phyloP scores from a whole-genome alignment of 1,139 yeast genomes.

The Nadsonia starkeyi-henricii region DNA sequence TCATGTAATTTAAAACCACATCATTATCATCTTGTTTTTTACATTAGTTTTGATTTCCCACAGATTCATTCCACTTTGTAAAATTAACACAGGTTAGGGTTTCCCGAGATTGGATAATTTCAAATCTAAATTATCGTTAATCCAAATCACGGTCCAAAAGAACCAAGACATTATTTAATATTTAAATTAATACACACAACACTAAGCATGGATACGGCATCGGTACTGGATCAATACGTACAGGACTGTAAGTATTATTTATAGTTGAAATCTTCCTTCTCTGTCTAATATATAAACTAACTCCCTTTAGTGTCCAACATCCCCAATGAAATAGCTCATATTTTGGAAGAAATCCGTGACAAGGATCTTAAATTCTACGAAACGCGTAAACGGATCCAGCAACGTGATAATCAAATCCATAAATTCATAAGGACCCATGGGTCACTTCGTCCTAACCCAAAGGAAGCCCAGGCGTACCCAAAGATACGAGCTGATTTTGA shows the following conservation, averaged over 20 bases:
- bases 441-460: slow-evolving; percentile 66
- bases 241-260: slow-evolving; percentile 33
- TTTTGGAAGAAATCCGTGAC: slow-evolving; percentile 63
- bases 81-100: no score
- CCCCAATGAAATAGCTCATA: slow-evolving; percentile 77
- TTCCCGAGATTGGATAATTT: no score
- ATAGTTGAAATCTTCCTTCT: background rate
- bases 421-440: slow-evolving; percentile 78
- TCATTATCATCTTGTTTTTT: no score
- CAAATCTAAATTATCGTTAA: no score
- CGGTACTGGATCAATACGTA: slow-evolving; percentile 59
- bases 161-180: no score
- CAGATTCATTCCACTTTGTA: no score
- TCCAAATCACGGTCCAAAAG: no score
- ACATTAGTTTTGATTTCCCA: no score
- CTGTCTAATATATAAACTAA: background rate
- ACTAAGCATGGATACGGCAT: slow-evolving; percentile 56
- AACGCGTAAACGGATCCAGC: slow-evolving; percentile 49
- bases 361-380: slow-evolving; percentile 60
- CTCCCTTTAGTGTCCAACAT: slow-evolving; percentile 43
- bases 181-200: background rate
- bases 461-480: slow-evolving; percentile 53
- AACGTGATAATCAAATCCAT: slow-evolving; percentile 65
- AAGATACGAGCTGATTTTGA: slow-evolving; percentile 61
- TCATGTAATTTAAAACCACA: no score